Percentiles rank a stretch among this genome's conserved stretches.
Conservation (phyloP, 192 early-diverging fungal species). For the Cladochytrium replicatum region DNA sequence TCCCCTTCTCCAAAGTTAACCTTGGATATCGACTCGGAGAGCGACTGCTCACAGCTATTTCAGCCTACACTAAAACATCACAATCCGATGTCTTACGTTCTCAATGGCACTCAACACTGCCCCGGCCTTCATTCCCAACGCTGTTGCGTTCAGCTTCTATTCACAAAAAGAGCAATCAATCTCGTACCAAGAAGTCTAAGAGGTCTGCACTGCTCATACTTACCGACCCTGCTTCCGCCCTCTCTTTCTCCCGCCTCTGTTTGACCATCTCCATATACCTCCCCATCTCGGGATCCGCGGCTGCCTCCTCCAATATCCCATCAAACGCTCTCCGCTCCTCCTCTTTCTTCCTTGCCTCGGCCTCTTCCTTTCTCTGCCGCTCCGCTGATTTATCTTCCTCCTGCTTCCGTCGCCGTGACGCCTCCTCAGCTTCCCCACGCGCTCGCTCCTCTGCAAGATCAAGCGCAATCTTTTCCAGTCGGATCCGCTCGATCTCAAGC, state of each 20-base stretch:
- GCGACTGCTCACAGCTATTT: slow-evolving; percentile 1
- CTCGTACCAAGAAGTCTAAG: background rate
- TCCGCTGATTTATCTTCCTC: slow-evolving; percentile 6
- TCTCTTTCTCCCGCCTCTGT: slow-evolving; percentile 21
- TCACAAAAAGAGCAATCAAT: background rate
- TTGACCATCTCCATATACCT: slow-evolving; percentile 39
- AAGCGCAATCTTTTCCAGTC: slow-evolving; percentile 3
- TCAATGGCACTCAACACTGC: background rate
- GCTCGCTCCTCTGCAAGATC: background rate
- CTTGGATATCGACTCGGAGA: slow-evolving; percentile 7
- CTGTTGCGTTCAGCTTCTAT: slow-evolving; percentile 4
- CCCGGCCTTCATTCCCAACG: background rate
- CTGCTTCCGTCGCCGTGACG: slow-evolving; percentile 2
- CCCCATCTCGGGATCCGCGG: slow-evolving; percentile 33
- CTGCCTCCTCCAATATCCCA: slow-evolving; percentile 13
- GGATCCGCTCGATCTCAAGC: slow-evolving; percentile 13
- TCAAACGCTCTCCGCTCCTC: slow-evolving; percentile 1
- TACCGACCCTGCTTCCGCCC: background rate
- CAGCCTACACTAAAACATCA: slow-evolving; percentile 2
- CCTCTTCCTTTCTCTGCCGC: slow-evolving; percentile 6
- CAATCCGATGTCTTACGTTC: background rate
- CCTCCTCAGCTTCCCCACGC: slow-evolving; percentile 1
- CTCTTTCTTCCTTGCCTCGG: slow-evolving; percentile 8
- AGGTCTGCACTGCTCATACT: background rate
- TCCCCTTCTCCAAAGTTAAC: slow-evolving; percentile 11